Percentiles rank a stretch among this genome's conserved stretches.
Conservation (phyloP, 176 grass and related monocot species). For the Paspalum vaginatum region DNA sequence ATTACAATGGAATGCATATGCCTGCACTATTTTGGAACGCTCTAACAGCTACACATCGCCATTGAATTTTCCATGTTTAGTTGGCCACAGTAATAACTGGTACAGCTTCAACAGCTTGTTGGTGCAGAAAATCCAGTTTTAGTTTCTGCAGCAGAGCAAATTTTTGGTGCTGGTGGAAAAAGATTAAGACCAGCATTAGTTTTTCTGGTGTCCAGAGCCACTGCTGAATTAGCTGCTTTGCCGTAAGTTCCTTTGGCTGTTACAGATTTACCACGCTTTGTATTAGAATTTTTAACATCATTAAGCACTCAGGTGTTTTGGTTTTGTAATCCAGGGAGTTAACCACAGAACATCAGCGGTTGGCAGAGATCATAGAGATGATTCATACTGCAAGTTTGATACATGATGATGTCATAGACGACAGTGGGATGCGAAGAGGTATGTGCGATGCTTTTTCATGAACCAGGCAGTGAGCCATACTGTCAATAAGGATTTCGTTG, state of each 20-base stretch:
- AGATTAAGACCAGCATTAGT: conserved; percentile 91
- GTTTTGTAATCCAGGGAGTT: conserved; percentile 64
- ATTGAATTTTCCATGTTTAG: conserved; percentile 1
- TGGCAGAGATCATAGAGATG: conserved; percentile 99
- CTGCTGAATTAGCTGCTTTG: conserved; percentile 72
- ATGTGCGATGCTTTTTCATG: conserved; percentile 1
- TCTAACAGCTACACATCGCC: not conserved
- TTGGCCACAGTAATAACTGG: conserved; percentile 36
- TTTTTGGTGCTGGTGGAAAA: conserved; percentile 98
- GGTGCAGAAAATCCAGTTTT: conserved; percentile 96
- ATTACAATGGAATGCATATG: not conserved
- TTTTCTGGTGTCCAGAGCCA: conserved; percentile 94
- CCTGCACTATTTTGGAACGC: not conserved
- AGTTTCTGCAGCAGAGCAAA: conserved; percentile 86
- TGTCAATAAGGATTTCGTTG: not conserved
- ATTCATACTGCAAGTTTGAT: conserved; percentile 99
- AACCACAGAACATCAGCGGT: conserved; percentile 73
- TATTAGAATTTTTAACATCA: not conserved
- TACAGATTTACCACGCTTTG: not conserved
- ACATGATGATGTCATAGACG: conserved; percentile 97
- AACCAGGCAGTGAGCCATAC: not conserved
- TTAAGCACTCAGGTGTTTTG: conserved; percentile 27
- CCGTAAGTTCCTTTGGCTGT: conserved; percentile 54
- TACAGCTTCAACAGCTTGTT: conserved; percentile 66
- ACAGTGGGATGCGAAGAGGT: conserved; percentile 97